phyloP scores from a whole-genome alignment of 768 basidiomycete species.

The Lactarius sp. region DNA sequence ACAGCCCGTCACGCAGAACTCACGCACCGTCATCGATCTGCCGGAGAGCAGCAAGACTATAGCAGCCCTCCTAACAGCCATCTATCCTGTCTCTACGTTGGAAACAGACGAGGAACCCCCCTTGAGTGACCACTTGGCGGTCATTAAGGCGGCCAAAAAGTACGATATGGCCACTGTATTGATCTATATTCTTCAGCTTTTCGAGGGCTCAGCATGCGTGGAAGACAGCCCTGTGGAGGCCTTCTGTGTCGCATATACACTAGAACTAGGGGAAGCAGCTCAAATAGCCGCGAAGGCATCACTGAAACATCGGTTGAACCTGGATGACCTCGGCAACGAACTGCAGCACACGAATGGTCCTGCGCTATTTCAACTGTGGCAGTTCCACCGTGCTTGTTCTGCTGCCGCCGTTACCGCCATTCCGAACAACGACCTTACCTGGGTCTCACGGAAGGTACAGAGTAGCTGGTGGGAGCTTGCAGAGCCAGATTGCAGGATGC shows the following conservation, averaged over 20 bases:
- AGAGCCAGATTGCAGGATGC: not conserved
- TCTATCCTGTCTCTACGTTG: not conserved
- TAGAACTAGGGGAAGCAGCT: not conserved
- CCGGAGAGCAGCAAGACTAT: not conserved
- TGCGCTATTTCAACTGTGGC: not conserved
- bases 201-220: not conserved
- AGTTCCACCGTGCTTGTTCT: conserved; percentile 11
- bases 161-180: not conserved
- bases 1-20: not conserved
- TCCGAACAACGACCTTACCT: not conserved
- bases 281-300: conserved; percentile 11
- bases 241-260: not conserved
- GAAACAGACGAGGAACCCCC: not conserved
- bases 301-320: not conserved
- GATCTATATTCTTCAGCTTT: not conserved
- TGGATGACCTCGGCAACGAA: not conserved
- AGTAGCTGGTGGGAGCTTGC: not conserved
- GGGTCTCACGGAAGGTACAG: not conserved
- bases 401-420: not conserved
- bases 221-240: not conserved
- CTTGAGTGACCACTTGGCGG: not conserved
- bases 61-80: not conserved
- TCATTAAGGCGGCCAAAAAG: not conserved
- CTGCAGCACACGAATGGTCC: not conserved
- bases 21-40: not conserved